Base-by-base conservation (phyloP, 2,329 filamentous ascomycete species). In the Pseudopyrenochaeta lycopersici region DNA sequence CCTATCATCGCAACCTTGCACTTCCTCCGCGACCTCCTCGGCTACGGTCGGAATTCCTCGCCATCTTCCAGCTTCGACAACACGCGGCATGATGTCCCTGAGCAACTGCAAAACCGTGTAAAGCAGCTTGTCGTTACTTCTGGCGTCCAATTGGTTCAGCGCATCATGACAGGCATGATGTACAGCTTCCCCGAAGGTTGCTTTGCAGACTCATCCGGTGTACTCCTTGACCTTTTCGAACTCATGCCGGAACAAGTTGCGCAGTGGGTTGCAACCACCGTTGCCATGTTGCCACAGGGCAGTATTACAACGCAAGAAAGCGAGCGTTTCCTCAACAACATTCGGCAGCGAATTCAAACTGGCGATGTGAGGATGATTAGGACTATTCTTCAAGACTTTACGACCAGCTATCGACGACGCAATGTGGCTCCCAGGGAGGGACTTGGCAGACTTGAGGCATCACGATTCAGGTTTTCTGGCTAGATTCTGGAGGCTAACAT, bases 151-250 rank as follows among this genome's bases (percentile, higher is more conserved):
- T 82, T 99, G 23, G 88, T 95, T 7, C 94, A 97, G 77, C 90
- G 93, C 60, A 88, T 96, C 52, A 84, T 99, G 80, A 95, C 93
- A 1, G 95, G 95, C 55, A 96, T 99, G 93, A 98, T 99, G 94
- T 97, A 97, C 74, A 96, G 90, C 0, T 99, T 99, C 78, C 96
- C 95, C 0, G 87, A 91, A 38, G 95, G 98, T 75, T 97, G 93
- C 78, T 96, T 98, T 71, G 89, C 93, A 0, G 95, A 99, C 72
- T 93, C 92, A 14, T 97, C 92, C 43, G 93, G 92, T 4, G 91
- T 97, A n/a, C 79, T 99, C 46, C 86, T 99, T 55, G 88, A 89
- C 3, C 82, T 98, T 60, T 97, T 99, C 72, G 90, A 97, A 74
- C 80, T 98, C 35, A 81, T 96, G 70, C 95, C 95, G 0, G 81